phyloP scores from a whole-genome alignment of 2,329 filamentous ascomycete species.

The Xylaria sp. region DNA sequence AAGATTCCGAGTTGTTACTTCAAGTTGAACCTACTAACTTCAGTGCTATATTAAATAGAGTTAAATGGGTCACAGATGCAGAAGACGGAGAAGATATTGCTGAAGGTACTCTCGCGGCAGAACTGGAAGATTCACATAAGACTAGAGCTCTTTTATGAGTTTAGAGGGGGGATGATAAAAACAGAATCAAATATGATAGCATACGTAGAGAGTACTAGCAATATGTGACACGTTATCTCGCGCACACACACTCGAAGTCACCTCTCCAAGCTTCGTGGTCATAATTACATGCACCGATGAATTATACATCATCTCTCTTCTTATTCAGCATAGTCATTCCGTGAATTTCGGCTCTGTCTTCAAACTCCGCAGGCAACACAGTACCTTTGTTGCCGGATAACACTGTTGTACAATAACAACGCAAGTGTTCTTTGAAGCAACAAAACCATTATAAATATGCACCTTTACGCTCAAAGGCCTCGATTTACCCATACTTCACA shows the following conservation, averaged over 20 bases:
- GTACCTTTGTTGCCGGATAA: neutral
- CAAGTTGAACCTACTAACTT: neutral
- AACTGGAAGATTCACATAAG: constrained; percentile 22
- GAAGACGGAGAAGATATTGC: constrained; percentile 35
- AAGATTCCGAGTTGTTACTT: neutral
- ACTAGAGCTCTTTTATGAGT: constrained; percentile 15
- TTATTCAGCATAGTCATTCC: neutral
- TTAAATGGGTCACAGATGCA: constrained; percentile 34
- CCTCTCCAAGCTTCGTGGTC: neutral
- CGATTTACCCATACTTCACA: neutral
- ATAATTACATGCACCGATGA: neutral
- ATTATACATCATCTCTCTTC: neutral
- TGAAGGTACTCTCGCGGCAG: constrained; percentile 30
- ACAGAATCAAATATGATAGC: neutral
- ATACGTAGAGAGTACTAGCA: neutral
- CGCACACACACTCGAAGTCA: neutral
- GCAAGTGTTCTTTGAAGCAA: neutral
- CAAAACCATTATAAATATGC: constrained; percentile 7
- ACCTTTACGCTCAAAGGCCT: neutral
- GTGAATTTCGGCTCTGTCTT: neutral
- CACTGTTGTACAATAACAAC: neutral
- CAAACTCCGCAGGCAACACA: neutral
- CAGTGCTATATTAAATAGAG: neutral
- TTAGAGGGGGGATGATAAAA: neutral
- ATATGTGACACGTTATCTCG: neutral